phyloP scores from a whole-genome alignment of 495 filamentous ascomycete species.

The Aspergillus sclerotiicarbonarius region DNA sequence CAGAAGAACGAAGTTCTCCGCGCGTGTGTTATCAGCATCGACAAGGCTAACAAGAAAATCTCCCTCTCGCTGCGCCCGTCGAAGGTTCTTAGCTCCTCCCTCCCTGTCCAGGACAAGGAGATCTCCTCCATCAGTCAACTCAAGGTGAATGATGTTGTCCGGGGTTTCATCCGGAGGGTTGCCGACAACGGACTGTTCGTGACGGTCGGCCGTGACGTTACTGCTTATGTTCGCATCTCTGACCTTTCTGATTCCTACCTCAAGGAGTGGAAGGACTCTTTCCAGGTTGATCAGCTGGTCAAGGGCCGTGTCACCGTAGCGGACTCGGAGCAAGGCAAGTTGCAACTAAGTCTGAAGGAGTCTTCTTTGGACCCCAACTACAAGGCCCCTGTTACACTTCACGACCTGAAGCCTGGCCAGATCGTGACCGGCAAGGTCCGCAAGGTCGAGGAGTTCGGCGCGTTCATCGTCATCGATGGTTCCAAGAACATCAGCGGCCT shows the following conservation, averaged over 20 bases:
- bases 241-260: slow-evolving; percentile 88
- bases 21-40: slow-evolving; percentile 76
- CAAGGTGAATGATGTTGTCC: slow-evolving; percentile 73
- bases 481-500: slow-evolving; percentile 85
- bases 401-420: slow-evolving; percentile 74
- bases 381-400: slow-evolving; percentile 63
- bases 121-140: slow-evolving; percentile 66
- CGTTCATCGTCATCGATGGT: slow-evolving; percentile 85
- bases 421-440: slow-evolving; percentile 83
- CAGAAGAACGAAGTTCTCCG: slow-evolving; percentile 82
- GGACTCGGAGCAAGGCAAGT: slow-evolving; percentile 59
- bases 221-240: slow-evolving; percentile 75
- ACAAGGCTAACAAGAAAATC: slow-evolving; percentile 78
- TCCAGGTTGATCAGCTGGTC: slow-evolving; percentile 82
- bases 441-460: slow-evolving; percentile 91
- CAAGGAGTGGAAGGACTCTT: slow-evolving; percentile 93
- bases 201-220: slow-evolving; percentile 71
- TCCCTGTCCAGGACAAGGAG: slow-evolving; percentile 79
- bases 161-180: slow-evolving; percentile 86
- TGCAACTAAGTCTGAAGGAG: slow-evolving; percentile 83
- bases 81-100: slow-evolving; percentile 79
- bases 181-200: slow-evolving; percentile 86
- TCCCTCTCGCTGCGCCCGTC: slow-evolving; percentile 82
- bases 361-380: slow-evolving; percentile 80
- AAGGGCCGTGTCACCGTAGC: slow-evolving; percentile 76